Percentiles rank a stretch among this genome's conserved stretches.
These are phyloP conservation scores for Albugo candida DNA, from an alignment of 352 stramenopile genomes.

Conservation along the genomic window DNA sequence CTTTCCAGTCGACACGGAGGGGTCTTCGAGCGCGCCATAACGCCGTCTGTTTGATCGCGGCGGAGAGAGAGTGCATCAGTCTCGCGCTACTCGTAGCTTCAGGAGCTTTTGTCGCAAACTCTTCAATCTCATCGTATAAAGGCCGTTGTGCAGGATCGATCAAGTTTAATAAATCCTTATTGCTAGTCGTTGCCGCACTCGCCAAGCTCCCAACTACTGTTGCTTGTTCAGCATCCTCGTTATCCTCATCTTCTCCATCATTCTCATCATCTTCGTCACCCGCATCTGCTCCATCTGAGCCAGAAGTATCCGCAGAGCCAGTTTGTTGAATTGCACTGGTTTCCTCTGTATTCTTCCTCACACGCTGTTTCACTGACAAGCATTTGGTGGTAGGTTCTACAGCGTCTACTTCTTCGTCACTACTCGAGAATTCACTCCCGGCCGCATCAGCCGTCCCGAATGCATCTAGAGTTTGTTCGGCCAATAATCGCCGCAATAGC, in stretches of 20 bases:
- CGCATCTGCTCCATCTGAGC: no score
- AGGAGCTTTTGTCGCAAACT: slow-evolving; percentile 22
- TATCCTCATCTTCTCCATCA: slow-evolving; percentile 24
- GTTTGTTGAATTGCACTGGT: no score
- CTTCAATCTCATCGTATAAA: slow-evolving; percentile 55
- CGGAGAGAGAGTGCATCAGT: slow-evolving; percentile 52
- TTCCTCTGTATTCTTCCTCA: no score
- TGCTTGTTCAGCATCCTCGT: slow-evolving; percentile 60
- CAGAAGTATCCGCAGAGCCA: no score
- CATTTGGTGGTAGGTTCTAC: no score
- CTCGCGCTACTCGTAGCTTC: slow-evolving; percentile 25
- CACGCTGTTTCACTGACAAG: background rate
- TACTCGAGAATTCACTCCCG: slow-evolving; percentile 51
- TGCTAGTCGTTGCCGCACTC: slow-evolving; percentile 30
- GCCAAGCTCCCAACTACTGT: slow-evolving; percentile 62
- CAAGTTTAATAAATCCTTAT: slow-evolving; percentile 17
- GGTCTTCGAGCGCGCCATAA: slow-evolving; percentile 61
- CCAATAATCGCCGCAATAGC: slow-evolving; percentile 48
- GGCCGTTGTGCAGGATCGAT: no score
- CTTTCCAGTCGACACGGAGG: no score
- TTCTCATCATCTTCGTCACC: slow-evolving; percentile 24
- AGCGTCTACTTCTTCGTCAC: slow-evolving; percentile 42
- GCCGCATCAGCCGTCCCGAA: slow-evolving; percentile 8
- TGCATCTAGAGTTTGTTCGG: slow-evolving; percentile 20
- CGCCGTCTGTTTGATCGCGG: slow-evolving; percentile 51